phyloP scores from a whole-genome alignment of 768 basidiomycete species.

The Panaeolus papilionaceus region DNA sequence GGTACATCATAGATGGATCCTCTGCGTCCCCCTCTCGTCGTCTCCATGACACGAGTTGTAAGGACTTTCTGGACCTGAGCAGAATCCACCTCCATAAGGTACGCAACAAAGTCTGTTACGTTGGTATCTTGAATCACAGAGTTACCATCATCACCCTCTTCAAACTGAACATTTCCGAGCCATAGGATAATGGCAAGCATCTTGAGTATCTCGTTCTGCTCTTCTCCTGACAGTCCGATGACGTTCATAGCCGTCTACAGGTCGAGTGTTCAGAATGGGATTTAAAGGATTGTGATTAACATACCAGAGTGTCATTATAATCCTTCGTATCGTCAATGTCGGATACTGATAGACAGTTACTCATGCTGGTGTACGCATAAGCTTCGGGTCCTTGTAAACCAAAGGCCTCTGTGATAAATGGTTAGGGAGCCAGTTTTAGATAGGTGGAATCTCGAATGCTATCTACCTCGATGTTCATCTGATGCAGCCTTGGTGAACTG shows the following conservation, averaged over 20 bases:
- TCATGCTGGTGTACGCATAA: slow-evolving; percentile 91
- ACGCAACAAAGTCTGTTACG: slow-evolving; percentile 95
- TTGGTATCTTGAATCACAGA: slow-evolving; percentile 78
- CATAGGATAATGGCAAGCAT: slow-evolving; percentile 92
- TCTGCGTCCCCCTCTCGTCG: slow-evolving; percentile 87
- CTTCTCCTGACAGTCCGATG: slow-evolving; percentile 84
- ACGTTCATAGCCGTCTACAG: slow-evolving; percentile 89
- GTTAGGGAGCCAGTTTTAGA: slow-evolving; percentile 21
- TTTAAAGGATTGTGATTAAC: slow-evolving; percentile 29
- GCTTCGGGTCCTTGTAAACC: slow-evolving; percentile 96
- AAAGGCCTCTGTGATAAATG: slow-evolving; percentile 72
- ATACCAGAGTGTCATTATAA: slow-evolving; percentile 86
- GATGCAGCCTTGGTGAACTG: slow-evolving; percentile 98
- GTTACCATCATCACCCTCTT: slow-evolving; percentile 90
- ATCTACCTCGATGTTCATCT: slow-evolving; percentile 83
- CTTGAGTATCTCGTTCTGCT: slow-evolving; percentile 93
- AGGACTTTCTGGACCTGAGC: slow-evolving; percentile 85
- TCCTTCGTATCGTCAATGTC: slow-evolving; percentile 92
- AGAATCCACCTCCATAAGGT: slow-evolving; percentile 89
- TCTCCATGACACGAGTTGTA: slow-evolving; percentile 88
- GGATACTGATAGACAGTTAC: slow-evolving; percentile 89
- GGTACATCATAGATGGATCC: slow-evolving; percentile 99
- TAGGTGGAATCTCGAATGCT: background rate
- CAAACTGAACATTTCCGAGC: slow-evolving; percentile 95
- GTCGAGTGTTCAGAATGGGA: slow-evolving; percentile 16